phyloP scores from a whole-genome alignment of 176 grass and related monocot species.

The Oryza meyeriana region DNA sequence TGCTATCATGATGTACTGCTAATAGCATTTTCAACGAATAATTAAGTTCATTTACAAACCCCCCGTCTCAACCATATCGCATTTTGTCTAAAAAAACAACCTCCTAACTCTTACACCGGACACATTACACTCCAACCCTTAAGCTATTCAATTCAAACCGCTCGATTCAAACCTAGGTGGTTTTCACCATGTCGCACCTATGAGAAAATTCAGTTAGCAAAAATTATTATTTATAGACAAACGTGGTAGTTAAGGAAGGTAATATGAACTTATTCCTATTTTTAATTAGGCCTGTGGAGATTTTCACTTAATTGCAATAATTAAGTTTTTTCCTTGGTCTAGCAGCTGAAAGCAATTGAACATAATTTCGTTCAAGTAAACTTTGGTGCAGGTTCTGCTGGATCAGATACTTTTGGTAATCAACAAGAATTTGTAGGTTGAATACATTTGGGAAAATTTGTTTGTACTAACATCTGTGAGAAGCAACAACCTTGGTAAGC shows the following conservation, averaged over 20 bases:
- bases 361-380: too few species aligned
- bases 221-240: too few species aligned
- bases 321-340: neutral
- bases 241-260: too few species aligned
- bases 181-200: too few species aligned
- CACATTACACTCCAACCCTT: neutral
- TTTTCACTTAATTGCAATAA: neutral
- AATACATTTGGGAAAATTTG: neutral
- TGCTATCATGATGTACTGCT: neutral
- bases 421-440: neutral
- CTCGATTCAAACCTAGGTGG: neutral
- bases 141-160: neutral
- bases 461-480: neutral
- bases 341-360: too few species aligned
- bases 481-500: neutral
- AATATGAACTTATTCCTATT: too few species aligned
- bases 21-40: neutral
- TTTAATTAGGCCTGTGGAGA: neutral
- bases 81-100: too few species aligned
- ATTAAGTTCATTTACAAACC: too few species aligned
- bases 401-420: neutral
- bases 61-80: too few species aligned
- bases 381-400: too few species aligned
- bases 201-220: too few species aligned
- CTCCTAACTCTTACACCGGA: neutral